Evolutionary conservation across 805 yeast genomes (phyloP), one percentile per base, ranked within the genome.

Genomic region (Torulaspora gathmanii): DNA sequence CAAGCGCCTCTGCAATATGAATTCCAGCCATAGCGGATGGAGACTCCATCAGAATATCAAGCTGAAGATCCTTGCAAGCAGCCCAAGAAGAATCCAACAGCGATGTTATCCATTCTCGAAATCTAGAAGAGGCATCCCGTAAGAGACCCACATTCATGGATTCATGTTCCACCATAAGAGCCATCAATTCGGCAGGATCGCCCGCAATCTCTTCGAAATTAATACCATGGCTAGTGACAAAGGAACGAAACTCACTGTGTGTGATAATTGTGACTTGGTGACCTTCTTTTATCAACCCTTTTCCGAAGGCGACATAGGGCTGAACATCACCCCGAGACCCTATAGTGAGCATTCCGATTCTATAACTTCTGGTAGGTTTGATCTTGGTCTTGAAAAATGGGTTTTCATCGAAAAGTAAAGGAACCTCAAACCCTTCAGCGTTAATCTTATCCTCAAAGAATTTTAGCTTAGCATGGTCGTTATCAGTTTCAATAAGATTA

Each of bases 301-400:
- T 79, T 0, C 87, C 93, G n/a, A 91, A 67, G 0, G 97, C 91
- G 53, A 91, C 84, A 61, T 89, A 91, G 0, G 98, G 98, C 65
- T 91, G 98, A 5, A 91, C 97, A 65, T 91, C 98, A 27, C 98
- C 98, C 47, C 98, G 74, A 0, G 96, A 88, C 0, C 98, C 98
- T 56, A 91, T 91, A 0, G 97, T 91, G 46, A 91, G 65, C 38
- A 88, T 68, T 0, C 85, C 82, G 57, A 90, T 76, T 23, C 73
- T 75, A 54, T 74, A 75, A 2, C 79, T 65, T 40, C 77, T 72
- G 1, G 71, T 59, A 0, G 95, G 85, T 45, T 69, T 72, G 26
- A 79, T 67, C 37, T 67, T 74, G 0, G 78, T 76, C 37, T 73
- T 70, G 47, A 70, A 63, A 47, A 71, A 69, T 0, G 86, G 86